These are phyloP conservation scores for Wickerhamomyces ciferrii DNA, from an alignment of 805 yeast species.

Conservation along the genomic window DNA sequence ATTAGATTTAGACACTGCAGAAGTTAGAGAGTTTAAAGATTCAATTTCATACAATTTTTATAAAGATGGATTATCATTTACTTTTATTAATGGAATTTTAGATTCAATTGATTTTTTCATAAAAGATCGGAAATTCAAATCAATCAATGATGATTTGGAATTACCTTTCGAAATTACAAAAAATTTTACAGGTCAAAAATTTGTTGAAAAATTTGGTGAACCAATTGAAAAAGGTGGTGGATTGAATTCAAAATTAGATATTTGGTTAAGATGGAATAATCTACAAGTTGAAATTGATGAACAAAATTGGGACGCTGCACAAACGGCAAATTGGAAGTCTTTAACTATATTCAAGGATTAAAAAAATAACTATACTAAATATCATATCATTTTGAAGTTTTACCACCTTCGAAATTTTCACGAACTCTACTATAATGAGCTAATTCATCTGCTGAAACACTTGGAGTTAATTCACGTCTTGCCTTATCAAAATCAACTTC, in stretches of 20 bases:
- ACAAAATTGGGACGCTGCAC: slow-evolving; percentile 30
- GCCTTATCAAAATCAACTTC: slow-evolving; percentile 79
- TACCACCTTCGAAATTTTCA: slow-evolving; percentile 72
- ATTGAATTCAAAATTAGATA: slow-evolving; percentile 22
- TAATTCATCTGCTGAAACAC: slow-evolving; percentile 85
- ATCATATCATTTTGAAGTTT: slow-evolving; percentile 4
- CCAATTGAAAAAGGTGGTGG: slow-evolving; percentile 40
- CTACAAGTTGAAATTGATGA: slow-evolving; percentile 30
- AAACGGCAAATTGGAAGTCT: slow-evolving; percentile 22
- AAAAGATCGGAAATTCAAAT: slow-evolving; percentile 14
- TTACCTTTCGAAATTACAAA: slow-evolving; percentile 3
- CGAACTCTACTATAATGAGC: slow-evolving; percentile 78
- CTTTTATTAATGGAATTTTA: slow-evolving; percentile 9
- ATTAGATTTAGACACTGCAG: not conserved
- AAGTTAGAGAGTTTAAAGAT: not conserved
- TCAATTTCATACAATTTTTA: slow-evolving; percentile 17
- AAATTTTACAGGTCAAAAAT: slow-evolving; percentile 20
- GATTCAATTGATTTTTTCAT: slow-evolving; percentile 32
- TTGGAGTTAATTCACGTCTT: slow-evolving; percentile 63
- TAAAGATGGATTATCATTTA: slow-evolving; percentile 18
- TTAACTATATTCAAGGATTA: slow-evolving; percentile 13
- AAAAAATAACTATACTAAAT: slow-evolving; percentile 1
- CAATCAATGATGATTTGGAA: slow-evolving; percentile 13
- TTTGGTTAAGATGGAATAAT: slow-evolving; percentile 34
- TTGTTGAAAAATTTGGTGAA: slow-evolving; percentile 31